Evolutionary conservation across 2,329 filamentous ascomycete genomes (phyloP).

Genomic region (Metarhizium sp.): DNA sequence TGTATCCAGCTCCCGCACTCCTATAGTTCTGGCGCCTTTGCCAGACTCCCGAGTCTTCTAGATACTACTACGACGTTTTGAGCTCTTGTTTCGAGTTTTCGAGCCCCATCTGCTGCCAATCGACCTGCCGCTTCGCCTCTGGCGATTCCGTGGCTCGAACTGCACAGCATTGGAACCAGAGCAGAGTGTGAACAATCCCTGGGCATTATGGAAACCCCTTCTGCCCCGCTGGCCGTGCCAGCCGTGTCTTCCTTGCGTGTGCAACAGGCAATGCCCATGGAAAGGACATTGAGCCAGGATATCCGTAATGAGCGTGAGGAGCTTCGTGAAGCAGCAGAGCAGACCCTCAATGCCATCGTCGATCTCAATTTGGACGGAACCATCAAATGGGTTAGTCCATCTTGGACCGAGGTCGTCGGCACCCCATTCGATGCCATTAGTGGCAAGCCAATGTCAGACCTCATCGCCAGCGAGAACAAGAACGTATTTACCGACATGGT

Average conservation of each 20-base stretch:
- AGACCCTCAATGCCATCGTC: conserved; percentile 92
- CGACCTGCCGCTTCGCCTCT: not conserved
- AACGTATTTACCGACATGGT: conserved; percentile 73
- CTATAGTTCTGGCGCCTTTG: conserved; percentile 39
- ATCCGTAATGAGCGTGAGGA: conserved; percentile 92
- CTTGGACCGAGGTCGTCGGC: conserved; percentile 89
- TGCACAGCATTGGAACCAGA: not conserved
- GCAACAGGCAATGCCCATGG: conserved; percentile 42
- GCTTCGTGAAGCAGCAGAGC: conserved; percentile 88
- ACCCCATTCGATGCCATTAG: conserved; percentile 63
- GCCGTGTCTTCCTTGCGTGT: conserved; percentile 43
- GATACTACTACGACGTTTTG: not conserved
- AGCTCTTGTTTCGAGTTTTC: not conserved
- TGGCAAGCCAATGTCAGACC: conserved; percentile 67
- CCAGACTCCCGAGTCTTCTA: conserved; percentile 28
- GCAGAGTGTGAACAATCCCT: not conserved
- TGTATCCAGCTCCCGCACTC: conserved; percentile 33
- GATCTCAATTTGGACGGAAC: conserved; percentile 85
- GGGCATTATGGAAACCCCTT: conserved; percentile 30
- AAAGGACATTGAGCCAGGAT: conserved; percentile 69
- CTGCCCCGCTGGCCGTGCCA: conserved; percentile 37
- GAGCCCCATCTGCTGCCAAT: not conserved
- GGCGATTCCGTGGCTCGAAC: not conserved
- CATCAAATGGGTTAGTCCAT: conserved; percentile 93
- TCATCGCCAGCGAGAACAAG: conserved; percentile 71